These are phyloP conservation scores for Chrysoporthe deuterocubensis DNA, from an alignment of 2,329 filamentous ascomycete species.

Conservation along the genomic window DNA sequence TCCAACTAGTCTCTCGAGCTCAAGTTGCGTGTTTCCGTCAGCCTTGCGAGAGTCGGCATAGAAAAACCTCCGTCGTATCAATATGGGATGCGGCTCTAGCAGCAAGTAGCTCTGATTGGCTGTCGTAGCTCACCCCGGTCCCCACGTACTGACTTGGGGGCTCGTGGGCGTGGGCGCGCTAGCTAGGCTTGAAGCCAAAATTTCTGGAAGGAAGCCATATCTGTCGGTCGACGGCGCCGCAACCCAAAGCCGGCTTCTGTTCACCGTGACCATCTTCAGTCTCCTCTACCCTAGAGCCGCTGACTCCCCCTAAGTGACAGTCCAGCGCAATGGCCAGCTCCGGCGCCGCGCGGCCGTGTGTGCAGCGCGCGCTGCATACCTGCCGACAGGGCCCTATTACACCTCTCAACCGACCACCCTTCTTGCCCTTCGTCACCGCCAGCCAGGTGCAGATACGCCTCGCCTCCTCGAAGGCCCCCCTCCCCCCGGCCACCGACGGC, in stretches of 20 bases:
- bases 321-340: conserved; percentile 23
- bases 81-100: conserved; percentile 20
- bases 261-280: background rate
- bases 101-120: conserved; percentile 13
- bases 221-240: conserved; percentile 13
- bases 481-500: conserved; percentile 34
- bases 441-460: conserved; percentile 31
- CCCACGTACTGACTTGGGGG: background rate
- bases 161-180: background rate
- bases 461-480: conserved; percentile 40
- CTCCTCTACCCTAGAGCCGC: background rate
- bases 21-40: background rate
- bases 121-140: background rate
- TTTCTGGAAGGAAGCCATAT: conserved; percentile 16
- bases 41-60: background rate
- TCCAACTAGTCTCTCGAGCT: background rate
- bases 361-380: conserved; percentile 22
- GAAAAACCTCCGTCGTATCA: background rate
- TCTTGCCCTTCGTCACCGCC: conserved; percentile 10
- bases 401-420: conserved; percentile 9
- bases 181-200: conserved; percentile 15
- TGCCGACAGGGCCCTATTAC: conserved; percentile 21
- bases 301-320: background rate
- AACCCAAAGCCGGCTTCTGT: background rate
- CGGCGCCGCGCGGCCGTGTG: conserved; percentile 21